These are phyloP conservation scores for Balamuthia mandrillaris DNA, from an alignment of 208 protist species.

Conservation along the genomic window DNA sequence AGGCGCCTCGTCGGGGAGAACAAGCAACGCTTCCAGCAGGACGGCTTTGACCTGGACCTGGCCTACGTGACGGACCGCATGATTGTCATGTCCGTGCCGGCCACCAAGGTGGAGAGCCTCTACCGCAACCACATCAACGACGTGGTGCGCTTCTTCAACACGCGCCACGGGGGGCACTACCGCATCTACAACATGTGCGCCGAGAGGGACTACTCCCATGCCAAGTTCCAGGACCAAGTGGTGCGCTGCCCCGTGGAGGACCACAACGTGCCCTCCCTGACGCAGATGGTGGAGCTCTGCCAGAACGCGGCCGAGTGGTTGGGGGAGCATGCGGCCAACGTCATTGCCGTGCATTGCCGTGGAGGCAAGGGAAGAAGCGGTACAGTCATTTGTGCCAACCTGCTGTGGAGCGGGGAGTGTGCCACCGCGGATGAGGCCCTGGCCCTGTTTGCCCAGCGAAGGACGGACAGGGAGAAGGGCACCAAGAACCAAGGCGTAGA, in stretches of 20 bases:
- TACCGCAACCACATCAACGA: conserved; percentile 36
- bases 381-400: conserved; percentile 29
- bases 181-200: conserved; percentile 31
- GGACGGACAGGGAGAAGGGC: conserved; percentile 9
- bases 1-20: conserved; percentile 55
- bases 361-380: conserved; percentile 23
- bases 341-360: conserved; percentile 33
- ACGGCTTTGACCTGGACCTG: conserved; percentile 65
- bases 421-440: conserved; percentile 15
- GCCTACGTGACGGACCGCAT: conserved; percentile 41
- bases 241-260: conserved; percentile 5
- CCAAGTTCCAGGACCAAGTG: conserved; percentile 33
- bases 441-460: background rate
- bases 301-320: conserved; percentile 9
- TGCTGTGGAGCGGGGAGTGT: conserved; percentile 6
- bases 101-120: conserved; percentile 1
- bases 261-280: conserved; percentile 24
- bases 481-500: conserved; percentile 22
- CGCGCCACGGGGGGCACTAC: background rate
- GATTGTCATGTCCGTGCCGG: conserved; percentile 27
- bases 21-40: conserved; percentile 61
- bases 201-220: background rate
- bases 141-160: conserved; percentile 30
- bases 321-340: background rate
- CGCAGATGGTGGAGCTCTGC: background rate